Evolutionary conservation across 2,329 filamentous ascomycete genomes (phyloP), one percentile per base, ranked within the genome.

Genomic region (Ceratocystis colombiana): DNA sequence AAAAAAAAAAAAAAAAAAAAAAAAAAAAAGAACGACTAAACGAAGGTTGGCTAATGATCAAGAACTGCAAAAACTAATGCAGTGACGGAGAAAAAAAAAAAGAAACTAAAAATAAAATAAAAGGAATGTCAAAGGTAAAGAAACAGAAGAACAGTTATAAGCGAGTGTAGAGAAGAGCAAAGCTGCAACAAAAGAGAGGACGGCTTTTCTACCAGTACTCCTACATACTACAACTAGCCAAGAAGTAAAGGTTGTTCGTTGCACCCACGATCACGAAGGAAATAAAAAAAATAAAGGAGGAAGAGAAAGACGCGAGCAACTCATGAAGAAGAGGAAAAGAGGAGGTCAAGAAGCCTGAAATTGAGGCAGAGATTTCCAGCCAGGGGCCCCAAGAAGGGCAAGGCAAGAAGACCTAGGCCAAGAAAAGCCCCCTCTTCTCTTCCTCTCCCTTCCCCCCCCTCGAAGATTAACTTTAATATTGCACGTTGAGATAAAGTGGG

Each of bases 401-500:
- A 37, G 25, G 20, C 22, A 25, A 10, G 20, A 22, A 53, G 48
- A 25, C 22, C 48, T 53, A 12, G 48, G 48, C 48, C 22, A 53
- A 28, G 48, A 15, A 53, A 53, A 53, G 12, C 20, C 48, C 46
- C 46, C 46, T 10, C 46, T 12, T 12, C 48, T 25, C 48, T 4
- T 15, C 48, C 48, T 10, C n/a, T 5, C 48, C 48, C 48, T 12
- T 10, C 48, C 48, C 48, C 22, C 20, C 20, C 48, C 48, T 28
- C 48, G 5, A 59, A 28, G 55, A 59, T 59, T 59, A n/a, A 33
- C 25, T 59, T 17, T 59, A 59, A 59, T 59, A 28, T 59, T 59
- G 55, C 25, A 59, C 28, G 28, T 37, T 59, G 25, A 59, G 55
- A 53, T 25, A 15, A 53, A 53, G 48, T 53, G 7, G 55, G 55